A percentile compares a stretch with the other conserved stretches of the same genome.
Evolutionary conservation across 2,329 filamentous ascomycete species (phyloP).

Genomic region (Elsinoe arachidis): DNA sequence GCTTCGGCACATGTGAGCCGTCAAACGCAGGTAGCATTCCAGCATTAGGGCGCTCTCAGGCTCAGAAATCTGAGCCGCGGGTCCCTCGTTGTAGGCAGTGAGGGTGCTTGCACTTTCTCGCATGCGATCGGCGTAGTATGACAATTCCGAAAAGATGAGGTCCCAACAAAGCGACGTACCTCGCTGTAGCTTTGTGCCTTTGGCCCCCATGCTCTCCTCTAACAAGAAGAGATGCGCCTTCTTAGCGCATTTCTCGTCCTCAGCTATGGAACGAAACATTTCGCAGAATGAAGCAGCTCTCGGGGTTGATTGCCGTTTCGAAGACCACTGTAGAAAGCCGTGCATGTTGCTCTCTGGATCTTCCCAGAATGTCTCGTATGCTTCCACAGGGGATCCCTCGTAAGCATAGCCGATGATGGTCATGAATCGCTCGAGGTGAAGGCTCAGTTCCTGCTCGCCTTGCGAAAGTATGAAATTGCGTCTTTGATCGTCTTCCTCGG

Average conservation of each 20-base stretch:
- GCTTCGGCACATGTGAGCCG: conserved; percentile 70
- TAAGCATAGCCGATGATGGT: conserved; percentile 88
- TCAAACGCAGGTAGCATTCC: conserved; percentile 82
- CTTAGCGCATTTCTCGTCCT: conserved; percentile 71
- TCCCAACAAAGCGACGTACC: conserved; percentile 82
- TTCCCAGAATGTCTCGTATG: conserved; percentile 73
- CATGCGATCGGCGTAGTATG: conserved; percentile 72
- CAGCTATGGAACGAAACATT: conserved; percentile 82
- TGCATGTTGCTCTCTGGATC: conserved; percentile 88
- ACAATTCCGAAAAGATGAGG: conserved; percentile 84
- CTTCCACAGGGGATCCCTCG: conserved; percentile 73
- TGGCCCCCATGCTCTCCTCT: conserved; percentile 61
- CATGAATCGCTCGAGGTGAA: conserved; percentile 70
- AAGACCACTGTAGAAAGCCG: conserved; percentile 96
- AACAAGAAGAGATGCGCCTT: conserved; percentile 81
- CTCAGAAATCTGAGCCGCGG: conserved; percentile 55
- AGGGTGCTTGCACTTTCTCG: conserved; percentile 58
- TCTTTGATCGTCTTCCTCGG: conserved; percentile 82
- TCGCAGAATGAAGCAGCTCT: conserved; percentile 94
- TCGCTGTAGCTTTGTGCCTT: conserved; percentile 68
- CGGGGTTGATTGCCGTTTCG: conserved; percentile 87
- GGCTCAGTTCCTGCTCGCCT: conserved; percentile 47
- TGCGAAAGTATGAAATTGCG: conserved; percentile 36
- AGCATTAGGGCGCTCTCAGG: conserved; percentile 95
- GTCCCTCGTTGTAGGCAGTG: conserved; percentile 28